A percentile compares a stretch with the other conserved stretches of the same genome.
Conservation (phyloP, 805 yeast species). For the Kodamaea fukazawae region DNA sequence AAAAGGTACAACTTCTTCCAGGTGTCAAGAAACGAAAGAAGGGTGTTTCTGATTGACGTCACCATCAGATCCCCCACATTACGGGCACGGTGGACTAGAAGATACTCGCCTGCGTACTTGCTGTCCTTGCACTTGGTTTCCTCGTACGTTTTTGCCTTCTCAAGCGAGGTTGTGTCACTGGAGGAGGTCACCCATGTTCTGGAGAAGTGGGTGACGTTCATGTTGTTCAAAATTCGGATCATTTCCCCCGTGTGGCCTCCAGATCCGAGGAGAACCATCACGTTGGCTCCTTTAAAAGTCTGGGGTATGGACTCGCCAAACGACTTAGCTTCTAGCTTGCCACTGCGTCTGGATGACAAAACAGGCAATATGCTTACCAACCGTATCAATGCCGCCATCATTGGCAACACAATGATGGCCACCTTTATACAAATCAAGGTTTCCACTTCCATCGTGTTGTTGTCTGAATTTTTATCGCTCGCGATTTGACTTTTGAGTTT, state of each 20-base stretch:
- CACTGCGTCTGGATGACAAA: not conserved
- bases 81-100: slow-evolving; percentile 55
- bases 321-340: too few relatives aligned
- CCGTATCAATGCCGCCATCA: slow-evolving; percentile 20
- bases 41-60: slow-evolving; percentile 47
- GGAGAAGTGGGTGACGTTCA: slow-evolving; percentile 25
- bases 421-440: slow-evolving; percentile 15
- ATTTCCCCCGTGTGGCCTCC: slow-evolving; percentile 98
- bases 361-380: slow-evolving; percentile 25
- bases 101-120: slow-evolving; percentile 16
- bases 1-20: slow-evolving; percentile 24
- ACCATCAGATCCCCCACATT: slow-evolving; percentile 53
- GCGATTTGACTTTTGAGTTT: not conserved
- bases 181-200: slow-evolving; percentile 46
- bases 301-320: not conserved
- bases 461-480: not conserved
- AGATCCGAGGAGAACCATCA: slow-evolving; percentile 78
- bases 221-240: slow-evolving; percentile 59
- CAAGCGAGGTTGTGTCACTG: slow-evolving; percentile 50
- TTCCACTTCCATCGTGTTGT: slow-evolving; percentile 20
- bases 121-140: slow-evolving; percentile 14
- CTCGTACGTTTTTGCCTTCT: slow-evolving; percentile 39
- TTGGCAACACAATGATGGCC: slow-evolving; percentile 19
- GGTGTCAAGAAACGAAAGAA: slow-evolving; percentile 33
- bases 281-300: slow-evolving; percentile 14